These are phyloP conservation scores for Hemisphaericaspora nanyangensis DNA, from an alignment of 805 yeast species.

Conservation along the genomic window DNA sequence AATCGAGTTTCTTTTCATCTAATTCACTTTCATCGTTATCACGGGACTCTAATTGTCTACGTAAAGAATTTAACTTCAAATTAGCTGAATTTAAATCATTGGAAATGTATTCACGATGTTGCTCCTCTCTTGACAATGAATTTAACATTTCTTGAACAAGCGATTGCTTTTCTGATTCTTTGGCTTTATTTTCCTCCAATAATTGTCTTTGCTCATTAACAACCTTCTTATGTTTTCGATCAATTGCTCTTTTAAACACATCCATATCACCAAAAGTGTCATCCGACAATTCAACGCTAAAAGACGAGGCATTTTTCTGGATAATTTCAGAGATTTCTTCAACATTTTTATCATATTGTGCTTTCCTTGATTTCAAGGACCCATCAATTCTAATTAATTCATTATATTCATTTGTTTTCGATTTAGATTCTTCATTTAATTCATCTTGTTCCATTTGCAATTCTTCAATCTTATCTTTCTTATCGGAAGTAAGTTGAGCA, in stretches of 20 bases:
- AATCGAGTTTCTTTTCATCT: slow-evolving; percentile 39
- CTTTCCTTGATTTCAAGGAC: slow-evolving; percentile 44
- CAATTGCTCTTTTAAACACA: slow-evolving; percentile 5
- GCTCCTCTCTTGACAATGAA: slow-evolving; percentile 37
- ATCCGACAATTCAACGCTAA: neutral
- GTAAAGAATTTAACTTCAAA: slow-evolving; percentile 33
- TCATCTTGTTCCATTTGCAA: slow-evolving; percentile 10
- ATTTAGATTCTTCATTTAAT: slow-evolving; percentile 13
- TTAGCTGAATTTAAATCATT: slow-evolving; percentile 37
- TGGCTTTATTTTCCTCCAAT: slow-evolving; percentile 6
- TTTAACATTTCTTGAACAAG: slow-evolving; percentile 15
- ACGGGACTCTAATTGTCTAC: slow-evolving; percentile 34
- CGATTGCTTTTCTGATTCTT: slow-evolving; percentile 9
- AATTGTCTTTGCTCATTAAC: slow-evolving; percentile 4
- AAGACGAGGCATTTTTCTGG: slow-evolving; percentile 1
- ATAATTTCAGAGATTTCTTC: slow-evolving; percentile 14
- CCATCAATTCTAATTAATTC: slow-evolving; percentile 50
- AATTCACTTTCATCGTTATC: slow-evolving; percentile 41
- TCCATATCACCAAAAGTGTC: neutral
- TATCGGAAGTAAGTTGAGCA: slow-evolving; percentile 16
- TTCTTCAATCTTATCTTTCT: slow-evolving; percentile 11
- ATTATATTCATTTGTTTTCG: slow-evolving; percentile 22
- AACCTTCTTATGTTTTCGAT: neutral
- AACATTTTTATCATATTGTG: slow-evolving; percentile 24
- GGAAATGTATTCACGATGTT: slow-evolving; percentile 36